Base-by-base conservation (phyloP, 2,329 filamentous ascomycete species). In the Madurella fahalii region DNA sequence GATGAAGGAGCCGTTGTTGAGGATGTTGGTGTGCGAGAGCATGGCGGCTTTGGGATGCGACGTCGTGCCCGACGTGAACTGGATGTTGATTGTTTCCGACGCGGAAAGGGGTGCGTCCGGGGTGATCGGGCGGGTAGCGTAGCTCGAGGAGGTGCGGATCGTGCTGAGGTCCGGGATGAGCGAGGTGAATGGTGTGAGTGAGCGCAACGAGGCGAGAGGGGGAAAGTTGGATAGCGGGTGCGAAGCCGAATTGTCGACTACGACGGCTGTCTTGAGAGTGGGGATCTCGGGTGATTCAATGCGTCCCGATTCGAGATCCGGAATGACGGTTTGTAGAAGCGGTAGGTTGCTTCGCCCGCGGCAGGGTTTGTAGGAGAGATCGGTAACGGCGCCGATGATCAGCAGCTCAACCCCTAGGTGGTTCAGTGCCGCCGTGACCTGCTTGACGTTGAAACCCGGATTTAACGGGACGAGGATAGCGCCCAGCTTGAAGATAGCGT, bases 61-160 rank as follows among this genome's bases (percentile, higher is more conserved):
- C 0, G 94, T 97, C 0, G 94, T 97, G n/a, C 93, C 94, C 0
- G 87, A 93, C 0, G 94, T 99, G 74, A 97, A 97, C 70, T 97
- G 93, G 60, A 97, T 96, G 68, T 96, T 97, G 61, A 95, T 86
- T 2, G 87, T 84, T 48, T 97, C 93, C 57, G 81, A 69, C 0
- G 84, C 77, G 15, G 75, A 61, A 1, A 86, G 75, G 0, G 74
- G 73, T 20, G 68, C 52, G 51, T 79, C 75, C 0, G 80, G 78
- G 17, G 58, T 65, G 2, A 83, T 64, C 2, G 67, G 16, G 0
- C 64, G 55, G 2, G 65, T 59, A 0, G 71, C 68, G 15, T 68
- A 62, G 5, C 30, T 25, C 8, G 57, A 56, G 9, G 54, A 53
- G 2, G 57, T 43, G 0, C 56, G 45, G 13, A 47, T 18, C 44